Percentiles rank a stretch among this genome's conserved stretches.
Evolutionary conservation across 148 eudicot genomes (phyloP).

Genomic region (Arbutus unedo): DNA sequence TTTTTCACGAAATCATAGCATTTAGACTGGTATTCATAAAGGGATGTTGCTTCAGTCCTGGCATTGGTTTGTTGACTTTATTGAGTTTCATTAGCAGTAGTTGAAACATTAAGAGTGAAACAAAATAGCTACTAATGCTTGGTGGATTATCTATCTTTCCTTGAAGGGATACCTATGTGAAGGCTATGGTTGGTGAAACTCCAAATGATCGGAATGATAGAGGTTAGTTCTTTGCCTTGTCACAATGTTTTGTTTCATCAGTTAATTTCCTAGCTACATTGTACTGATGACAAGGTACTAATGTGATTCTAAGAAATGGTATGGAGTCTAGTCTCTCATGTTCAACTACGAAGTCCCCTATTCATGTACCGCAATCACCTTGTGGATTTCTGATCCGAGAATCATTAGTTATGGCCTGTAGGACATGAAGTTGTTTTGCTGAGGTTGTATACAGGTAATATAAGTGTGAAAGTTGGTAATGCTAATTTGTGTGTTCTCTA

Average conservation of each 20-base stretch:
- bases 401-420: not conserved
- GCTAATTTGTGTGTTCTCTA: not conserved
- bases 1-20: not conserved
- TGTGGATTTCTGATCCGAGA: not conserved
- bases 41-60: not conserved
- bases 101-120: not conserved
- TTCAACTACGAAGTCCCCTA: not conserved
- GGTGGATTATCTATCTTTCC: slow-evolving; percentile 7
- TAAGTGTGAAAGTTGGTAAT: not conserved
- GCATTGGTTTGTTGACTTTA: not conserved
- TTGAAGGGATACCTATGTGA: slow-evolving; percentile 88
- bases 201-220: slow-evolving; percentile 97
- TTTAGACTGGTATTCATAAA: not conserved
- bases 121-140: slow-evolving; percentile 2
- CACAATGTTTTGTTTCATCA: not conserved
- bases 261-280: not conserved
- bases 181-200: slow-evolving; percentile 85
- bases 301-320: not conserved
- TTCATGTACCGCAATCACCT: not conserved
- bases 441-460: not conserved
- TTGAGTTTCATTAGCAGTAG: slow-evolving; percentile 4
- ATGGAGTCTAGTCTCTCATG: not conserved
- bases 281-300: not conserved
- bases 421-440: not conserved
- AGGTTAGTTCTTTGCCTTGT: slow-evolving; percentile 46